Evolutionary conservation across 345 rosid genomes (phyloP), one percentile per base, ranked within the genome.

Genomic region (Sonneratia caseolaris): DNA sequence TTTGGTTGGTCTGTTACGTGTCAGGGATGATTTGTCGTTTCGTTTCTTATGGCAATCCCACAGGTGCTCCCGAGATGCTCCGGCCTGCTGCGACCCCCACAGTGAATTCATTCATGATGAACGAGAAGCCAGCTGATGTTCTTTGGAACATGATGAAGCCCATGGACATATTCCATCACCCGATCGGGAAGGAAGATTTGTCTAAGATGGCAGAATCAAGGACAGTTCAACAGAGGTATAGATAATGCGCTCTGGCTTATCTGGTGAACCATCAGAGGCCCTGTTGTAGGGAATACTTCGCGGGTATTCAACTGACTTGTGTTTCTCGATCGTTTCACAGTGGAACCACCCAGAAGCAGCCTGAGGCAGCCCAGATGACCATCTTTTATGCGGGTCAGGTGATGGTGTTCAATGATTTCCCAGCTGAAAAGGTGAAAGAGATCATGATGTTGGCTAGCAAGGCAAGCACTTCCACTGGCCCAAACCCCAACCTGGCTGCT

Each of bases 341-440:
- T 68, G 76, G 82, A 78, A 68, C 61, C 24, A 68, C 61, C 16
- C 42, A 62, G 4, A 66, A 59, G 51, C 82, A 83, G 76, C 67
- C 82, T 8, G 84, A 80, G 74, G 72, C 87, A 61, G 86, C 92
- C 1, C 89, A 80, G n/a, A 77, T 94, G 91, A 91, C 96, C n/a
- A 90, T 94, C 49, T 91, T 94, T 74, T 94, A 94, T 70, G 82
- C 42, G 14, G 97, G 98, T 37, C 84, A 86, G 76, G 96, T 91
- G 72, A 76, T 88, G 22, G 93, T 87, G 64, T 87, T 90, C 73
- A 75, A 87, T 32, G 88, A 90, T 71, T 84, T 91, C 49, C 82
- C 91, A 2, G 87, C 88, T 37, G 91, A 91, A 40, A 90, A 86
- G 78, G 97, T 91, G 0, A 86, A 86, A 79, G 88, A 94, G 78